Conservation (phyloP, 2,329 filamentous ascomycete genomes). For the Xylariaceae sp. region DNA sequence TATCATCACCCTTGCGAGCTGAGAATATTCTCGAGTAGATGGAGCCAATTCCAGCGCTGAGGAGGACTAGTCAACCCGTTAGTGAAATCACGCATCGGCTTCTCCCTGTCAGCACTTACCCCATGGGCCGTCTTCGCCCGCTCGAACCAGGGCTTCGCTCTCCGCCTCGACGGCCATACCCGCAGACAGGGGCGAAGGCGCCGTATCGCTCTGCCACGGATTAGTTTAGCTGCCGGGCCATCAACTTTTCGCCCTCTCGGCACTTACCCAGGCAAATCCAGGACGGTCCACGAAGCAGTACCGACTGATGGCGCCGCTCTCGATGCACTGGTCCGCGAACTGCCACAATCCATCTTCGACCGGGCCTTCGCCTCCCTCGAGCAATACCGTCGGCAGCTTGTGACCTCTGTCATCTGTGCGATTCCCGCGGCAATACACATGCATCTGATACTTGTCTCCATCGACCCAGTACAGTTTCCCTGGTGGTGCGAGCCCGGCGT, state of each 20-base stretch:
- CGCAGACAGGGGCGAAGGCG: constrained; percentile 85
- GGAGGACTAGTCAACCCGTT: constrained; percentile 46
- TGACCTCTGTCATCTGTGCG: constrained; percentile 47
- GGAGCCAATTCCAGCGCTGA: constrained; percentile 78
- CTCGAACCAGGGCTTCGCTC: constrained; percentile 73
- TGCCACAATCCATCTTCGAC: constrained; percentile 73
- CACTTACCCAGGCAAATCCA: constrained; percentile 65
- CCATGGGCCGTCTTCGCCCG: constrained; percentile 83
- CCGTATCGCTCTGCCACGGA: constrained; percentile 59
- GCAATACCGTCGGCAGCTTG: constrained; percentile 67
- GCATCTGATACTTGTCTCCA: constrained; percentile 74
- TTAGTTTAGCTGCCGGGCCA: constrained; percentile 3
- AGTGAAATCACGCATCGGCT: too few relatives aligned
- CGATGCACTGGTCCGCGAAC: constrained; percentile 67
- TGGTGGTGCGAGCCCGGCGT: constrained; percentile 64
- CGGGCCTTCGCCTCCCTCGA: constrained; percentile 76
- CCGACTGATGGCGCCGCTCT: constrained; percentile 73
- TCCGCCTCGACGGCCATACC: constrained; percentile 88
- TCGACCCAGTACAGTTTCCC: constrained; percentile 77
- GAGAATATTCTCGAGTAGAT: constrained; percentile 90
- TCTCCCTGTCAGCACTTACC: constrained; percentile 13
- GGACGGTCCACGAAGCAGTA: constrained; percentile 97
- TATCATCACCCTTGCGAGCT: constrained; percentile 65
- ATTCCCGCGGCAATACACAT: constrained; percentile 79
- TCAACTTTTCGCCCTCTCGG: constrained; percentile 24